Base-by-base conservation (phyloP, 805 yeast species). In the Pichia occidentalis region DNA sequence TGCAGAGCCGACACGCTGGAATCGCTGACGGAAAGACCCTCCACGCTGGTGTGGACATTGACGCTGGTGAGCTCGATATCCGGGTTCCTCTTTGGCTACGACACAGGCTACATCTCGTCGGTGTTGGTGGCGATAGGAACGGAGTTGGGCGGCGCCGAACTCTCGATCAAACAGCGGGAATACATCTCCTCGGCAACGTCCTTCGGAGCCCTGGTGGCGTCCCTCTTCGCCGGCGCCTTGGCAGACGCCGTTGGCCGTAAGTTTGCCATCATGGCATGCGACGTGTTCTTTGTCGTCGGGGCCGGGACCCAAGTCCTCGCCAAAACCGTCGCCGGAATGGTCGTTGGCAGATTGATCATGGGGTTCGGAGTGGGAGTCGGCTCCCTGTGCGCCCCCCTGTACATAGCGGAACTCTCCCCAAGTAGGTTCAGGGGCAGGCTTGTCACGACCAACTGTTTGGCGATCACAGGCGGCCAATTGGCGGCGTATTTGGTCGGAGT, bases 291-390 rank as follows among this genome's bases (percentile, higher is more conserved):
- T 55, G 67, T 90, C 19, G 65, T 84, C 26, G 98, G 98, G 43
- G 85, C 95, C 16, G 71, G 75, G 30, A 65, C 88, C 42, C 98
- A 90, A 64, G 75, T 92, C 42, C 84, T 80, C 22, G 77, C 97
- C 7, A 73, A 75, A 38, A 67, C 79, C 4, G 80, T 86, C 43
- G 85, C 96, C 94, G 78, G 82, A 31, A 90, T 90, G 97, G 80
- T 85, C 46, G 78, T 65, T 11, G 98, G 97, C 30, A 73, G 97
- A 57, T 80, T 92, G 48, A 68, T 90, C 33, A 84, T 92, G 81
- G 98, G 98, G 13, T 84, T 85, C 60, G 97, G 96, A 51, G 97
- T 90, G 20, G 98, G 98, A 49, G 73, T 85, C 39, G 97, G 97
- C 1, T 87, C 97, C 3, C 67, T 90, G 37, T 81, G 86, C 39